Conservation (phyloP, 2,329 filamentous ascomycete genomes). For the Chaetomiaceae sp. region DNA sequence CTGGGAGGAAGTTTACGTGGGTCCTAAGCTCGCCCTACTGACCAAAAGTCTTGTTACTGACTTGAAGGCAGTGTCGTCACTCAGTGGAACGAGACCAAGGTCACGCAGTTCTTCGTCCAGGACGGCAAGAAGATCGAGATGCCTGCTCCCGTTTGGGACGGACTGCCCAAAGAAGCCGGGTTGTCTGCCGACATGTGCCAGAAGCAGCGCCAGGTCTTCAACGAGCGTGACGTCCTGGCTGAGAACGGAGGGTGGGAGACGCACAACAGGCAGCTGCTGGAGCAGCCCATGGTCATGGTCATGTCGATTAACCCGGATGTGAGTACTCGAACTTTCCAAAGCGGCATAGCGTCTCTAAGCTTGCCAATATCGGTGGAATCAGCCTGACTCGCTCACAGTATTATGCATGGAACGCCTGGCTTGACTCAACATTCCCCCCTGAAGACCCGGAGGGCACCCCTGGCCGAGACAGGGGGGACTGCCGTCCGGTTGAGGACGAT, state of each 20-base stretch:
- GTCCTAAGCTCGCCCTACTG: too few relatives aligned
- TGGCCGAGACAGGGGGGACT: conserved; percentile 43
- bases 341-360: neutral
- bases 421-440: conserved; percentile 44
- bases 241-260: conserved; percentile 50
- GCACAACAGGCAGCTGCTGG: conserved; percentile 50
- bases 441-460: conserved; percentile 31
- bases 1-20: too few relatives aligned
- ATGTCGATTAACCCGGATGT: conserved; percentile 52
- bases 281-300: conserved; percentile 59
- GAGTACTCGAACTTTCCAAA: neutral
- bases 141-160: conserved; percentile 34
- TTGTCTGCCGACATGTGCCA: conserved; percentile 55
- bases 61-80: conserved; percentile 55
- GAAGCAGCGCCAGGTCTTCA: conserved; percentile 51
- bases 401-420: conserved; percentile 61
- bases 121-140: conserved; percentile 46
- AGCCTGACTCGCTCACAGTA: conserved; percentile 14
- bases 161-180: conserved; percentile 32
- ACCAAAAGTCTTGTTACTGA: too few relatives aligned
- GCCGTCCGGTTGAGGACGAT: conserved; percentile 18
- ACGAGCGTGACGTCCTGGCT: conserved; percentile 47
- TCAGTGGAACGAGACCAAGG: conserved; percentile 47
- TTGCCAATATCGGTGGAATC: too few relatives aligned
- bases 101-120: conserved; percentile 55